Base-by-base conservation (phyloP, 345 rosid genomes). In the Aquilaria malaccensis region DNA sequence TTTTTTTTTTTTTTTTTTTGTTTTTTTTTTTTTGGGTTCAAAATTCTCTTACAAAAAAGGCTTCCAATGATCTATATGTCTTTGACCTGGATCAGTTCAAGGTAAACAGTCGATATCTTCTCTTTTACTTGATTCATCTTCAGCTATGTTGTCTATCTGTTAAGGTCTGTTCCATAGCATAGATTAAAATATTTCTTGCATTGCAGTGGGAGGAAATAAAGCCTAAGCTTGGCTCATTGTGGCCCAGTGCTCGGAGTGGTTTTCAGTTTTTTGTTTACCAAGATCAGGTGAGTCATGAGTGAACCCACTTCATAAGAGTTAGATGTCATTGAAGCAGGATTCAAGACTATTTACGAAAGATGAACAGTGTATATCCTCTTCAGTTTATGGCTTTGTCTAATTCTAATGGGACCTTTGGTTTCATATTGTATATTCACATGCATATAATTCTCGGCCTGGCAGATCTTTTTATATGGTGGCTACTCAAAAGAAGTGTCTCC, bases 181-280 rank as follows among this genome's bases (percentile, higher is more conserved):
- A n/a, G 59, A 72, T 61, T 48, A 82, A 63, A 56, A 11, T 66
- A 33, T 14, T 57, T 72, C 69, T 57, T 58, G 55, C 60, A 64
- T 57, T 84, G 70, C 61, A 87, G 98, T 93, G 97, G 98, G 96
- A 89, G 89, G 98, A 93, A 81, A 80, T 93, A 72, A 93, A 93
- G 70, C 94, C 96, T 41, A 83, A 77, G 75, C 97, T 85, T 69
- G 97, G 97, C 49, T 80, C 90, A 50, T 74, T 89, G 87, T 93
- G 98, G 96, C 97, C 98, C 31, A 85, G 88, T 77, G 85, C 91
- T 13, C 86, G 97, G 63, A 93, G 96, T 64, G 98, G 97, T 50
- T 93, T 93, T 73, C 98, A 93, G 62, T 84, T 93, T 77, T 84
- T 84, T 49, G 91, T 85, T 55, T 74, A 84, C 78, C 97, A 87